Evolutionary conservation across 2,329 filamentous ascomycete species (phyloP).

Genomic region (Drechmeria coniospora): DNA sequence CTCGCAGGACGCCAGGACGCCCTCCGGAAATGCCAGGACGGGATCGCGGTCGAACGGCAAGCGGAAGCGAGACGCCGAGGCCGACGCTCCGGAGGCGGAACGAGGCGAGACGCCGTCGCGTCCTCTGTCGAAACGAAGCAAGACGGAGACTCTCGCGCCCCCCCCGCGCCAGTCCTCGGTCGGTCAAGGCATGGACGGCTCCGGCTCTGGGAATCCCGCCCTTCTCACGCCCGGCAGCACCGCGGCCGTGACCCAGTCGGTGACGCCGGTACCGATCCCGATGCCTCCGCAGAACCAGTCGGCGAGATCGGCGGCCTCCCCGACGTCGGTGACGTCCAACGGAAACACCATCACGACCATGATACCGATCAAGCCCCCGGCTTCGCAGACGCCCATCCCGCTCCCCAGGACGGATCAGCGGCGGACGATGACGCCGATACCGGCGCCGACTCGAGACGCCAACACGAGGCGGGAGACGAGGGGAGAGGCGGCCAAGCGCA

Average conservation of each 20-base stretch:
- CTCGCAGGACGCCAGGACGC: conserved; percentile 11
- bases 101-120: conserved; percentile 12
- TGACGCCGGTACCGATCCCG: conserved; percentile 28
- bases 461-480: conserved; percentile 29
- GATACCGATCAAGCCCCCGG: conserved; percentile 15
- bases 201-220: conserved; percentile 8
- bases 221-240: conserved; percentile 3
- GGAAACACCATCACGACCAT: conserved; percentile 11
- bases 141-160: conserved; percentile 42
- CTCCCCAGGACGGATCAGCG: conserved; percentile 18
- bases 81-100: conserved; percentile 16
- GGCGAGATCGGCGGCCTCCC: conserved; percentile 16
- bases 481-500: conserved; percentile 26
- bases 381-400: conserved; percentile 20
- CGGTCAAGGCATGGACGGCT: conserved; percentile 11
- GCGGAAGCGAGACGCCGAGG: conserved; percentile 27
- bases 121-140: conserved; percentile 33
- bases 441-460: conserved; percentile 12
- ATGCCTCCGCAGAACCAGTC: conserved; percentile 14
- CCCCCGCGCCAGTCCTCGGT: conserved; percentile 22
- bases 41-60: conserved; percentile 21
- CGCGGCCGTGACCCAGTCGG: conserved; percentile 13
- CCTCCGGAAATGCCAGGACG: conserved; percentile 13
- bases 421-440: conserved; percentile 17
- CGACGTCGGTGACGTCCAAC: conserved; percentile 11